Evolutionary conservation across 2,329 filamentous ascomycete species (phyloP), one percentile per base, ranked within the genome.

Genomic region (Botrytis paeoniae): DNA sequence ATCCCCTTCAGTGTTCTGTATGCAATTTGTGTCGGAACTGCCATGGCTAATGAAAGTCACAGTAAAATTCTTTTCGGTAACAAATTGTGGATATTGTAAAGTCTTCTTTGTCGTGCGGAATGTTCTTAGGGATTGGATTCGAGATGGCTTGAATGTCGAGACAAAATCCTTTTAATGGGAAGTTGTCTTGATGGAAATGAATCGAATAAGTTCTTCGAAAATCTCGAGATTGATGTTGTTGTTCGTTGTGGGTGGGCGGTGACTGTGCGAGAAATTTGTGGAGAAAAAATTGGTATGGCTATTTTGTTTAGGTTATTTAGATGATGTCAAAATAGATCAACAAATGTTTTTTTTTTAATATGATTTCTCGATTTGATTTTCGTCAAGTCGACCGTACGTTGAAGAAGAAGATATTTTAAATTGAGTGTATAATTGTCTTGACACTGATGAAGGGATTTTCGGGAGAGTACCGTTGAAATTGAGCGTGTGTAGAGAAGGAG

Each of bases 1-100:
- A 99, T 95, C 83, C 91, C 92, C 90, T 98, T 98, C 85, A 95
- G 92, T 84, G 96, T 98, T 85, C 96, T 94, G 88, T 93, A 97
- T 85, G 94, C 93, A 90, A 98, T 93, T 90, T 98, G 95, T 85
- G 95, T 92, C 81, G 93, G 91, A 87, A 88, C 91, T 83, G 93
- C 93, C 94, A 97, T 98, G 89, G 91, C 93, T 94, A 94, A 89
- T 91, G 82, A 94, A 94, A 94, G 92, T 87, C 92, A 94, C 92
- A 81, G 80, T 77, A 74, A 72, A 74, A 72, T 72, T 72, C 70
- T 68, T 75, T 72, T 75, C 69, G 72, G 72, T 71, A 71, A 75
- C 78, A 77, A 77, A 65, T 78, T 77, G 75, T 72, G 70, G 74
- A 57, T 41, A 51, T 59, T 59, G 37, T 66, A 32, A 66, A 69